A percentile compares a stretch with the other conserved stretches of the same genome.
Conservation (phyloP, 768 basidiomycete genomes). For the Leccinum disarticulatum region DNA sequence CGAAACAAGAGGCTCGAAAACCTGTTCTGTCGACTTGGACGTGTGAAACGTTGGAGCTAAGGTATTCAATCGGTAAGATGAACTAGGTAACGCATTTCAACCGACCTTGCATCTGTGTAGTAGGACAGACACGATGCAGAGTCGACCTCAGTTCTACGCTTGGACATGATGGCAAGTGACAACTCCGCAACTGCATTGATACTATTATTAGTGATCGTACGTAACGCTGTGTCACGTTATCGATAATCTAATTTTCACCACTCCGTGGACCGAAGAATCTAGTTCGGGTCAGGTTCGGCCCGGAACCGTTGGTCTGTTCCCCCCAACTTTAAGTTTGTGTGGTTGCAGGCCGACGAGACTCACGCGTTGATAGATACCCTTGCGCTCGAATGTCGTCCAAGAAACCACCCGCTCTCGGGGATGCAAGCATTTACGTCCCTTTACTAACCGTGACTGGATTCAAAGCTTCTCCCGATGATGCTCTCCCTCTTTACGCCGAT, state of each 20-base stretch:
- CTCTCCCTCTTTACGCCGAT: slow-evolving; percentile 22
- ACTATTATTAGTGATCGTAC: no score
- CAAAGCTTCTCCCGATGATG: slow-evolving; percentile 2
- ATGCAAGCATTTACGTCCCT: not conserved
- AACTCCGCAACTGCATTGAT: no score
- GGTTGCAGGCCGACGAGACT: not conserved
- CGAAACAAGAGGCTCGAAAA: slow-evolving; percentile 5
- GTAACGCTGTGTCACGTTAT: no score
- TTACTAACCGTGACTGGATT: not conserved
- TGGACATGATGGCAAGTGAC: slow-evolving; percentile 6
- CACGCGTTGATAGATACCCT: not conserved
- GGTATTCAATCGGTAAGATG: not conserved
- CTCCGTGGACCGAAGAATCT: no score
- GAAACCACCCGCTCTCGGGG: not conserved
- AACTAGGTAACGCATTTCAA: not conserved
- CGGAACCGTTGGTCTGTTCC: no score
- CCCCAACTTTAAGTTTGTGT: no score
- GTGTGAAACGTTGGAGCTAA: slow-evolving; percentile 2
- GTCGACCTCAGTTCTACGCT: slow-evolving; percentile 7
- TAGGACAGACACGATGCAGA: slow-evolving; percentile 14
- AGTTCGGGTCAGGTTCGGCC: no score
- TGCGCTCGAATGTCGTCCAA: slow-evolving; percentile 9
- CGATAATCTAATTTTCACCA: no score
- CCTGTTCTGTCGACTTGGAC: slow-evolving; percentile 13
- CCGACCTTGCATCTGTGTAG: slow-evolving; percentile 12